Evolutionary conservation across 352 stramenopile genomes (phyloP), one percentile per base, ranked within the genome.

Genomic region (Phytophthora boehmeriae): DNA sequence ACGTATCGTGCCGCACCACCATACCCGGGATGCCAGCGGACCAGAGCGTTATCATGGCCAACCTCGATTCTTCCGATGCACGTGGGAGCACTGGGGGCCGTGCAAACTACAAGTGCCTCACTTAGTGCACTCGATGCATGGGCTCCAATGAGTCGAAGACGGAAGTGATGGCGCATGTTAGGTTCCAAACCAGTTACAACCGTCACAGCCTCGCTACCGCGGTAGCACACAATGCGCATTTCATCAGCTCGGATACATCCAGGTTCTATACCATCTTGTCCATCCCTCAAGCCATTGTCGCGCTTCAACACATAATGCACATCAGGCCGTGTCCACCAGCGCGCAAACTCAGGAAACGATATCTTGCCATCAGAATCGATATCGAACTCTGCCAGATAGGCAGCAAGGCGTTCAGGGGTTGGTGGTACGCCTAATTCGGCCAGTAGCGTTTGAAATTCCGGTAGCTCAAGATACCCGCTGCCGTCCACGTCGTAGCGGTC

Each of bases 241-340:
- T 88, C 66, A 28, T 76, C 52, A 54, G 45, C 17, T 32, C 54
- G 55, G 22, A 35, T 30, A 6, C 34, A 42, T 23, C n/a, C 46
- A 44, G 42, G 11, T 28, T 49, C 36, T 38, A 46, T 30, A 13
- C 67, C 39, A 13, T 50, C 34, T 17, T 58, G 11, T 4, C 32
- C 51, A 11, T 51, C 64, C 25, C 43, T n/a, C 20, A 19, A 61
- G 9, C 76, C 75, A 5, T 55, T 42, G 41, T 85, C 78, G 10
- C 86, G 81, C 75, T 95, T 96, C 54, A 97, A 55, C 11, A 96
- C 83, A 59, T 91, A 97, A 36, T 89, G 81, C 1, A 95, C 83
- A 42, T 93, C 81, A 0, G 79, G 60, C 5, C 80, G 74, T 45
- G 68, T 90, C 93, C 93, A 98, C 92, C 93, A 98, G 16, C 67